Percentiles rank a stretch among this genome's conserved stretches.
Conservation (phyloP, 2,329 filamentous ascomycete genomes). For the Sporothrix schenckii region DNA sequence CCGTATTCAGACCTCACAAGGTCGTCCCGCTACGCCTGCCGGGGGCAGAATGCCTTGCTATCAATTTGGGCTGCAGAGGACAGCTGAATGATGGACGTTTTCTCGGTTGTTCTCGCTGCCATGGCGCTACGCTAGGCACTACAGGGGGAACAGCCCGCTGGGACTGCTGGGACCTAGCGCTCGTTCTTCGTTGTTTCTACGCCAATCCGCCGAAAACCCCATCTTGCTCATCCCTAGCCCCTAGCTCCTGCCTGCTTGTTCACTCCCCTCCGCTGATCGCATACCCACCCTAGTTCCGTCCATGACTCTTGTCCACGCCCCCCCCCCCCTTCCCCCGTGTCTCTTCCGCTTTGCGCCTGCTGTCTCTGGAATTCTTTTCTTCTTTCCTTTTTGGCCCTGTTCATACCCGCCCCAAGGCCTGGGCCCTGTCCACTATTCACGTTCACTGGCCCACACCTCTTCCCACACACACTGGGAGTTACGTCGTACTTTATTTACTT, state of each 20-base stretch:
- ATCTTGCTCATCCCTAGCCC: background rate
- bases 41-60: background rate
- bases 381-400: slow-evolving; percentile 8
- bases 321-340: background rate
- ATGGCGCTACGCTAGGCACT: background rate
- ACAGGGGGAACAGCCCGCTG: background rate
- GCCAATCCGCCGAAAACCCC: slow-evolving; percentile 11
- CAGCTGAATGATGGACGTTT: slow-evolving; percentile 30
- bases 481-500: background rate
- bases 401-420: slow-evolving; percentile 12
- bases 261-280: background rate
- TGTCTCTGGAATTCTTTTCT: background rate
- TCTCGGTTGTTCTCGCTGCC: slow-evolving; percentile 28
- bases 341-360: too few relatives aligned
- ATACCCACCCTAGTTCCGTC: background rate
- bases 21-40: slow-evolving; percentile 32
- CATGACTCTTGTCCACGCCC: slow-evolving; percentile 16
- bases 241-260: background rate
- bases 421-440: background rate
- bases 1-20: slow-evolving; percentile 5
- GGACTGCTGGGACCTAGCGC: background rate
- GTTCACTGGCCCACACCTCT: background rate
- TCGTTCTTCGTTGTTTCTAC: slow-evolving; percentile 1
- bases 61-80: too few relatives aligned
- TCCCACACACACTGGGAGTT: slow-evolving; percentile 14